Conservation (phyloP, 2,329 filamentous ascomycete species). For the Furcasterigmium sp. region DNA sequence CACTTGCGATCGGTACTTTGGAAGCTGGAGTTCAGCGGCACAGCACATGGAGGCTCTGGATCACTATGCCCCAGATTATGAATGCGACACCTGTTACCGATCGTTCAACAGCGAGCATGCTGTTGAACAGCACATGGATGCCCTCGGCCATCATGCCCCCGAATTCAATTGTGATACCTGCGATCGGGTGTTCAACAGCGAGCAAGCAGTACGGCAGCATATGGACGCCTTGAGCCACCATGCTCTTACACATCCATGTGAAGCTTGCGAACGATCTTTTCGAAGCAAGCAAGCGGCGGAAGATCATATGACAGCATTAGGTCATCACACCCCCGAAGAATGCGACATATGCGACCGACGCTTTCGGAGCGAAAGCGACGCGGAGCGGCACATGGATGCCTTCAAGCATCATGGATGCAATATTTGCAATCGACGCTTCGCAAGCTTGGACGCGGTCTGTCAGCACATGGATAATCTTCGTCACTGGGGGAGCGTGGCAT, state of each 20-base stretch:
- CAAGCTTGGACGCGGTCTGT: too few species aligned
- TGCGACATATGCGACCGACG: too few species aligned
- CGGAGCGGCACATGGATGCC: too few species aligned
- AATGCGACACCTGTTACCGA: background rate
- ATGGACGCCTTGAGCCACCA: background rate
- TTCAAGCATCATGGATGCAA: too few species aligned
- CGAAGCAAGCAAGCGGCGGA: too few species aligned
- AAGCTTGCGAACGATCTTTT: background rate
- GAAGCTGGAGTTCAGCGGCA: background rate
- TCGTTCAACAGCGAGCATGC: background rate
- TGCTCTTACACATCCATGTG: background rate
- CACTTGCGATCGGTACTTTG: background rate
- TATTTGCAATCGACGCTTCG: too few species aligned
- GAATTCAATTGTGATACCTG: conserved; percentile 3
- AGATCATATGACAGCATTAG: too few species aligned
- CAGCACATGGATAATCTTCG: too few species aligned
- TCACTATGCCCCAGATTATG: background rate
- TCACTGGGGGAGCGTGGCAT: too few species aligned
- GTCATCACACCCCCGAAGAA: too few species aligned
- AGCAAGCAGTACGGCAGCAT: background rate
- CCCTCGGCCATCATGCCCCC: background rate
- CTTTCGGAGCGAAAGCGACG: too few species aligned
- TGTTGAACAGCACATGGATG: conserved; percentile 1
- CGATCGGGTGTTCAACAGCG: background rate
- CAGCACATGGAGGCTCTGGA: conserved; percentile 4